phyloP scores from a whole-genome alignment of 1,284 basidiomycete species.

The Pterulicium gracile region DNA sequence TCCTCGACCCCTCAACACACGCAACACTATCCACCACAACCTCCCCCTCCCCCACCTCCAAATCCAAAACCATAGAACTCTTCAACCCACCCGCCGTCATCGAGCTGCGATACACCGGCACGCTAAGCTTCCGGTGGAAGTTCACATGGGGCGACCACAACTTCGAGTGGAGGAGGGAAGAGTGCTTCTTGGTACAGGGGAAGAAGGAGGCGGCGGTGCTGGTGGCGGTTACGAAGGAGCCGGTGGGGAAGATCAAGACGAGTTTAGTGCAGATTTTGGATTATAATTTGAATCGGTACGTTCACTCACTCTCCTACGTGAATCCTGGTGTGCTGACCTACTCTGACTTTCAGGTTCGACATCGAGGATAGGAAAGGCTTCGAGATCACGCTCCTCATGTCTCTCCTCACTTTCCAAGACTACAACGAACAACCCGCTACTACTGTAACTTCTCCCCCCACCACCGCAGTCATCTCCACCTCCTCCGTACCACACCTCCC shows the following conservation, averaged over 20 bases:
- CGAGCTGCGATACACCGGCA: slow-evolving; percentile 64
- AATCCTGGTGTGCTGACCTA: background rate
- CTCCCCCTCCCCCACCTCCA: slow-evolving; percentile 52
- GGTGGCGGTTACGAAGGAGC: slow-evolving; percentile 69
- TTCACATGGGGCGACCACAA: slow-evolving; percentile 77
- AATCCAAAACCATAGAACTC: slow-evolving; percentile 63
- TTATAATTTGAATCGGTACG: slow-evolving; percentile 69
- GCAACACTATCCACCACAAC: slow-evolving; percentile 54
- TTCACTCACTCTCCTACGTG: slow-evolving; percentile 5
- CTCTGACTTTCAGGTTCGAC: slow-evolving; percentile 48
- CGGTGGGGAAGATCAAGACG: slow-evolving; percentile 53
- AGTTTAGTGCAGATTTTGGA: slow-evolving; percentile 72
- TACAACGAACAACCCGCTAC: slow-evolving; percentile 48
- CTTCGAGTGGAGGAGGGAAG: slow-evolving; percentile 76
- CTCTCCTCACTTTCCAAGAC: slow-evolving; percentile 70
- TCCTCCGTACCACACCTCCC: slow-evolving; percentile 52
- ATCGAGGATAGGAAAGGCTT: slow-evolving; percentile 74
- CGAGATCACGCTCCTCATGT: slow-evolving; percentile 69
- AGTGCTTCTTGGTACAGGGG: slow-evolving; percentile 70
- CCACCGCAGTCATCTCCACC: slow-evolving; percentile 46
- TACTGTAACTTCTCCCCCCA: slow-evolving; percentile 41
- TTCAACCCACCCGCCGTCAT: slow-evolving; percentile 63
- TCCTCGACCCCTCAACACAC: slow-evolving; percentile 58
- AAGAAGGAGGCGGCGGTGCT: slow-evolving; percentile 80
- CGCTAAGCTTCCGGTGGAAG: slow-evolving; percentile 62